These are phyloP conservation scores for Leccinum boreale DNA, from an alignment of 768 basidiomycete genomes.

Conservation along the genomic window DNA sequence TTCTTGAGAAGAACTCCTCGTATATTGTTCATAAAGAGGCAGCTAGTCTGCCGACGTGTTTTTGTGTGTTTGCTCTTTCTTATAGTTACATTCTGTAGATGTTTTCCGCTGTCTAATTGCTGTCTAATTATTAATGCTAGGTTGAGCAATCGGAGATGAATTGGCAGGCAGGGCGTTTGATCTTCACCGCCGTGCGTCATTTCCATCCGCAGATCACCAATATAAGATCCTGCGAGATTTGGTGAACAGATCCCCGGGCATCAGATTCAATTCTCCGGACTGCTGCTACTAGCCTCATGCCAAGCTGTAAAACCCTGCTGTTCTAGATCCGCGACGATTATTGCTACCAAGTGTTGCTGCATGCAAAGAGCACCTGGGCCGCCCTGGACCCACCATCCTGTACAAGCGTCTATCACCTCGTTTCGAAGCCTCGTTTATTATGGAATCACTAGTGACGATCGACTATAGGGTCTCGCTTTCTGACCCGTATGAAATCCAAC, in stretches of 20 bases:
- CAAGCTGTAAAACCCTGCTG: constrained; percentile 23
- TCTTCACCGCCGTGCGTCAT: not conserved
- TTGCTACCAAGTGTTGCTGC: not conserved
- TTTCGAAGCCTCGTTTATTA: not conserved
- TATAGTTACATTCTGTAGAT: not conserved
- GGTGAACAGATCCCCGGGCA: not conserved
- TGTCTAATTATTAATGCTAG: not conserved
- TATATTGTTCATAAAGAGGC: not conserved
- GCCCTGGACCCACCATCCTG: constrained; percentile 20
- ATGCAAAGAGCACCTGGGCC: not conserved
- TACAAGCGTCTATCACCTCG: constrained; percentile 18
- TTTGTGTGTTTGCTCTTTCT: not conserved
- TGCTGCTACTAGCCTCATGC: constrained; percentile 4
- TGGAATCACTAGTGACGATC: not conserved
- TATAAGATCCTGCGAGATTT: not conserved
- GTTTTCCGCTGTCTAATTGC: not conserved
- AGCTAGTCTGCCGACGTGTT: constrained; percentile 12
- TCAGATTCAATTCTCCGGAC: constrained; percentile 10
- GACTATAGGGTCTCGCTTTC: not conserved
- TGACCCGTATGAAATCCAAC: too few relatives aligned
- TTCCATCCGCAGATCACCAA: constrained; percentile 2
- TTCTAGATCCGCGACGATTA: not conserved
- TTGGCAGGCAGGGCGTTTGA: not conserved
- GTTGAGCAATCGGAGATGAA: constrained; percentile 1
- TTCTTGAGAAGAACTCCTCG: not conserved